A percentile compares a stretch with the other conserved stretches of the same genome.
Conservation (phyloP, 495 filamentous ascomycete genomes). For the Bacidia gigantensis region DNA sequence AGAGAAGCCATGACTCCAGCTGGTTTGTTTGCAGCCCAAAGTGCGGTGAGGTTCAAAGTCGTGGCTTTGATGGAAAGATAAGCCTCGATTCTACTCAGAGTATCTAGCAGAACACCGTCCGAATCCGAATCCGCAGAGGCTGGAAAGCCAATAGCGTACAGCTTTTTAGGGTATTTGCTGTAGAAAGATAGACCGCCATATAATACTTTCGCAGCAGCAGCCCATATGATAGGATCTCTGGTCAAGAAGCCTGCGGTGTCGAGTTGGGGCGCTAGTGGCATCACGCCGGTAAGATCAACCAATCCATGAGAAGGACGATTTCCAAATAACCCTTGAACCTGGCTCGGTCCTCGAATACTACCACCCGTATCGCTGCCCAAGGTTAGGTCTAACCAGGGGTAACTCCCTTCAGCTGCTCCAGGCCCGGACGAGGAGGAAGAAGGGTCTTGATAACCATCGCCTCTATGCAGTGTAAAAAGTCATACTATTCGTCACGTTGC, state of each 20-base stretch:
- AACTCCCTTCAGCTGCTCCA: slow-evolving; percentile 33
- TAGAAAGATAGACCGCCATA: slow-evolving; percentile 29
- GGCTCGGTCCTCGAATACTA: slow-evolving; percentile 33
- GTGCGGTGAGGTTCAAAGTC: slow-evolving; percentile 23
- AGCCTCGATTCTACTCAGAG: slow-evolving; percentile 28
- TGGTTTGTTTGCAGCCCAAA: slow-evolving; percentile 30
- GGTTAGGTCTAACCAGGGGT: slow-evolving; percentile 42
- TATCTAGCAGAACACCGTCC: slow-evolving; percentile 23
- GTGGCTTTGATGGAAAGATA: slow-evolving; percentile 27
- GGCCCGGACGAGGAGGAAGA: slow-evolving; percentile 34
- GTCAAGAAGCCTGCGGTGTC: slow-evolving; percentile 18
- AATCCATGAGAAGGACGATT: slow-evolving; percentile 37
- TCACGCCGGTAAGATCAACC: slow-evolving; percentile 29
- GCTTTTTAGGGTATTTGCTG: slow-evolving; percentile 31
- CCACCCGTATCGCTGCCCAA: slow-evolving; percentile 38
- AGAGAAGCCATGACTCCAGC: slow-evolving; percentile 18
- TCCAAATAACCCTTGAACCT: slow-evolving; percentile 35
- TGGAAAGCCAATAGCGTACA: slow-evolving; percentile 29
- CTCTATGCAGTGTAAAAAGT: no score
- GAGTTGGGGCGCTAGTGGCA: slow-evolving; percentile 31
- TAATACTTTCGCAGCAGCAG: slow-evolving; percentile 29
- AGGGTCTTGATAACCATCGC: slow-evolving; percentile 41
- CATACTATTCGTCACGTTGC: no score
- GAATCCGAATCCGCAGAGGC: slow-evolving; percentile 13
- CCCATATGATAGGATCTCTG: slow-evolving; percentile 34